phyloP scores from a whole-genome alignment of 352 stramenopile species.

The Phytopythium kandeliae region DNA sequence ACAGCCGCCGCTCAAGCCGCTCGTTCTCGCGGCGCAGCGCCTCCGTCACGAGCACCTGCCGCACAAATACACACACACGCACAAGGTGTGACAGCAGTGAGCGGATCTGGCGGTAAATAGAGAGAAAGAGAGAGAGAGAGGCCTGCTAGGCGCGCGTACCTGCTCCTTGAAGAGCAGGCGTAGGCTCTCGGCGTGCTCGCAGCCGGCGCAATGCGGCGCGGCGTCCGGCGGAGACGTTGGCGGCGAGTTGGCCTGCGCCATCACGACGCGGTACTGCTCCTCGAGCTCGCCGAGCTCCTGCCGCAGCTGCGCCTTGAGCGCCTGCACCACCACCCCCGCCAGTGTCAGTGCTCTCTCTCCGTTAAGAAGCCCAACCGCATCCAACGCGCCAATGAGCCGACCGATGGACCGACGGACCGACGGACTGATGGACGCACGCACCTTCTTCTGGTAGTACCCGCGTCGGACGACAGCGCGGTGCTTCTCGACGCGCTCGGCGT shows the following conservation, averaged over 20 bases:
- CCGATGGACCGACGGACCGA: too few relatives aligned
- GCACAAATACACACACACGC: too few relatives aligned
- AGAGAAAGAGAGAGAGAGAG: not conserved
- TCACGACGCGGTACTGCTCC: conserved; percentile 18
- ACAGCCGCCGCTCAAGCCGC: conserved; percentile 19
- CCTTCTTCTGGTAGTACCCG: conserved; percentile 28
- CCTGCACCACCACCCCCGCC: conserved; percentile 2
- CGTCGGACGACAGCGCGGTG: conserved; percentile 25
- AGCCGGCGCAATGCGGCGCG: conserved; percentile 6
- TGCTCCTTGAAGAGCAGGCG: conserved; percentile 5
- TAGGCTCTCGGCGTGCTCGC: conserved; percentile 5
- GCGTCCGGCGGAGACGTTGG: not conserved
- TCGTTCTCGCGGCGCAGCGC: conserved; percentile 16
- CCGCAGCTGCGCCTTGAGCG: conserved; percentile 16
- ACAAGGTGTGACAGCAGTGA: too few relatives aligned
- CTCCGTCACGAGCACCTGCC: conserved; percentile 20
- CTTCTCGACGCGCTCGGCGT: conserved; percentile 21
- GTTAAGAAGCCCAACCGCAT: too few relatives aligned
- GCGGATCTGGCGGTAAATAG: not conserved
- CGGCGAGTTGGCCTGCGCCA: conserved; percentile 8
- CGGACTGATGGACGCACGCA: not conserved
- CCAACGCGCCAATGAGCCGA: too few relatives aligned
- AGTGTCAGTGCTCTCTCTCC: not conserved
- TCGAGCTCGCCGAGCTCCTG: conserved; percentile 23
- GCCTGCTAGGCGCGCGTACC: conserved; percentile 8